phyloP scores from a whole-genome alignment of 139 green algal species.

The Micractinium conductrix region DNA sequence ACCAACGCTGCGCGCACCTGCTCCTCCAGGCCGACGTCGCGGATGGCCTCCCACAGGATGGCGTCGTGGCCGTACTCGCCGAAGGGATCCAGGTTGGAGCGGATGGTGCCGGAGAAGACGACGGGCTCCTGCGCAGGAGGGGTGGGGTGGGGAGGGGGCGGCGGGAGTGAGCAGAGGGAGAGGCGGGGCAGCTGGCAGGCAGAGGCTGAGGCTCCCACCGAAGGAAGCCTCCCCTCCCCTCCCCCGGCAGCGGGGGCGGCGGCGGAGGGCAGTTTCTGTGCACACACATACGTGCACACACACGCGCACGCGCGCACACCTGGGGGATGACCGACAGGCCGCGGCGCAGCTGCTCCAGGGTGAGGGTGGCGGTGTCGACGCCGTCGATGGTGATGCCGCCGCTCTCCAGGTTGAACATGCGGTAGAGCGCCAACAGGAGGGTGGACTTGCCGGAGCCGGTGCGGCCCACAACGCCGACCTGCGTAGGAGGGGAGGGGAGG shows the following conservation, averaged over 20 bases:
- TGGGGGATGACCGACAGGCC: conserved; percentile 71
- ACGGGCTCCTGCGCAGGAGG: conserved; percentile 84
- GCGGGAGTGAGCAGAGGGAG: conserved; percentile 11
- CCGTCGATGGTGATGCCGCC: conserved; percentile 90
- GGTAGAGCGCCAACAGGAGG: conserved; percentile 72
- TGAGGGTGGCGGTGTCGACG: conserved; percentile 84
- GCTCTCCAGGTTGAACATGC: conserved; percentile 71
- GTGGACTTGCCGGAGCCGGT: conserved; percentile 71
- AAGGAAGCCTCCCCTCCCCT: too few species aligned
- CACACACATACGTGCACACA: too few species aligned
- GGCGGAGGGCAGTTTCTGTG: too few species aligned
- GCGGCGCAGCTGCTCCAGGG: conserved; percentile 69
- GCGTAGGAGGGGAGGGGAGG: neutral
- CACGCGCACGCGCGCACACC: too few species aligned
- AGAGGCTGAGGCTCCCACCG: too few species aligned
- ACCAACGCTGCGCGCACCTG: conserved; percentile 10
- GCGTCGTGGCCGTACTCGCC: conserved; percentile 49
- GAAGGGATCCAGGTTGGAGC: conserved; percentile 96
- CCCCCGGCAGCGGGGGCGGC: too few species aligned
- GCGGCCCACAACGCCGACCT: conserved; percentile 56
- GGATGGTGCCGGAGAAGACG: conserved; percentile 92
- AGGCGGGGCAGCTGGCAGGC: conserved; percentile 16
- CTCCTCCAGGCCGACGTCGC: conserved; percentile 44
- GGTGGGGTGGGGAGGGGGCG: neutral
- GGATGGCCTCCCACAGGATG: conserved; percentile 52